Evolutionary conservation across 768 basidiomycete species (phyloP).

Genomic region (Mycena haematopus): DNA sequence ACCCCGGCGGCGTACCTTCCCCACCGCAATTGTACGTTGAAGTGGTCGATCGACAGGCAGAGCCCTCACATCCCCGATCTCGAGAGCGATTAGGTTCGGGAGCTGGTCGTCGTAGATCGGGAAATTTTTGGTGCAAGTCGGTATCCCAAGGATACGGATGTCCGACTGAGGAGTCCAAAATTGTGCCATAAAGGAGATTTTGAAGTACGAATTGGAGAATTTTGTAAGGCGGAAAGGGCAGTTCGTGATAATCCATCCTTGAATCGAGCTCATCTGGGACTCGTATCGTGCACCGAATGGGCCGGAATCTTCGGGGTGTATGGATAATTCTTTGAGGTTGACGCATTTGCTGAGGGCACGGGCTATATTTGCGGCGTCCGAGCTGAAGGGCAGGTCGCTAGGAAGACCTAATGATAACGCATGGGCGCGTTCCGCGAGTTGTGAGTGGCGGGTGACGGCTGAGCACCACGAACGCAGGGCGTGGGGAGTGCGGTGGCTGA

Average conservation of each 20-base stretch:
- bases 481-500: not conserved
- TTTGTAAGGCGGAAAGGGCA: slow-evolving; percentile 22
- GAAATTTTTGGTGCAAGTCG: not conserved
- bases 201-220: slow-evolving; percentile 23
- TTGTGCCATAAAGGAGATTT: slow-evolving; percentile 7
- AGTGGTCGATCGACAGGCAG: slow-evolving; percentile 17
- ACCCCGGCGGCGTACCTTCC: not conserved
- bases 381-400: slow-evolving; percentile 6
- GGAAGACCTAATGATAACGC: slow-evolving; percentile 8
- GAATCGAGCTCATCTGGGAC: not conserved
- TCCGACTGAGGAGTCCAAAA: slow-evolving; percentile 24
- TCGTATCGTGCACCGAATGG: not conserved
- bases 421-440: slow-evolving; percentile 18
- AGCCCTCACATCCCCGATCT: slow-evolving; percentile 1
- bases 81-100: slow-evolving; percentile 23
- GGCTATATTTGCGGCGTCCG: slow-evolving; percentile 9
- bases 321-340: slow-evolving; percentile 18
- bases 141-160: slow-evolving; percentile 18
- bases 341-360: slow-evolving; percentile 21
- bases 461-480: slow-evolving; percentile 17
- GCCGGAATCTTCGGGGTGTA: not conserved
- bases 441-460: slow-evolving; percentile 11
- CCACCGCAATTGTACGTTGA: slow-evolving; percentile 23
- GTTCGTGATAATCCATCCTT: slow-evolving; percentile 22
- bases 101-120: slow-evolving; percentile 25